Evolutionary conservation across 2,329 filamentous ascomycete genomes (phyloP), one percentile per base, ranked within the genome.

Genomic region (Juglanconis juglandina): DNA sequence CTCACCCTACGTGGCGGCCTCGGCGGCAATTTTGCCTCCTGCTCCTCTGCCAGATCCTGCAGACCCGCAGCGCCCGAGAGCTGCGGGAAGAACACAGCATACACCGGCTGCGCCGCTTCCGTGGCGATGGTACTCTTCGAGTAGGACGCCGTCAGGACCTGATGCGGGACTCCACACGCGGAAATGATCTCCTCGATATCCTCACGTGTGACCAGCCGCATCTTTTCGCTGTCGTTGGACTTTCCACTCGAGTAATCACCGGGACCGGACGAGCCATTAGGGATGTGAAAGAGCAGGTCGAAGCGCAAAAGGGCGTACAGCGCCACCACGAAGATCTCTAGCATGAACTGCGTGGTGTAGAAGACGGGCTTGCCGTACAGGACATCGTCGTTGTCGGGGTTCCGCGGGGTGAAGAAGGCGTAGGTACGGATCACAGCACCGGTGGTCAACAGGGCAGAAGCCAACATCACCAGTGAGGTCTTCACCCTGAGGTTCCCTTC

Each of bases 261-360:
- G 1, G 68, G 68, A 6, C 57, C 61, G 37, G 65, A 66, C n/a
- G 66, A 64, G 11, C 71, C 71, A 51, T 73, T 65, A 8, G 70
- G 71, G 9, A 73, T 59, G 64, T 72, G 67, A 60, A 70, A 73
- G 24, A 67, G 59, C 17, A 68, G 60, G 52, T 73, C 71, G 17
- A 73, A 62, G n/a, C 71, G 66, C 6, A 66, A 61, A 34, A 64
- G 61, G 7, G 69, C 69, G 46, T 71, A 71, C 1, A 65, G 60
- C 5, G 60, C 64, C 6, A 71, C 66, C 5, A 68, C 68, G 3
- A 69, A 52, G 6, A 71, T 60, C 47, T 76, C 74, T 4, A 75
- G 64, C 5, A 66, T 60, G 58, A 75, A 76, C 41, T 67, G 65
- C 41, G 74, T 75, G 24, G 68, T 65, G 62, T 76, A 76, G 56